These are phyloP conservation scores for Vicia sativa DNA, from an alignment of 306 rosid genomes.

Conservation along the genomic window DNA sequence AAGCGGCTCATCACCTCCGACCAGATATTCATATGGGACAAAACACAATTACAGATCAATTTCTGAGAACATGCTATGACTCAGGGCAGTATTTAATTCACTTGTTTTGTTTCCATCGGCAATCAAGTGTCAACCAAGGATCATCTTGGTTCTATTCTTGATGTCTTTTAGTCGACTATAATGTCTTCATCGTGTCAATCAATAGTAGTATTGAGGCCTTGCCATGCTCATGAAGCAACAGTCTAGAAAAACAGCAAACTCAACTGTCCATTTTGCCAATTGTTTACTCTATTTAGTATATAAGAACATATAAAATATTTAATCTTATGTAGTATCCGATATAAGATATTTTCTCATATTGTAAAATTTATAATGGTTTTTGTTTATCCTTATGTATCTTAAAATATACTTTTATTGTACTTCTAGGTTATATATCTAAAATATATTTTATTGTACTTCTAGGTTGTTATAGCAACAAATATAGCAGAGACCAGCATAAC, in stretches of 20 bases:
- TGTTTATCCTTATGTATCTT: slow-evolving; percentile 7
- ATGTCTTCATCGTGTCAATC: not conserved
- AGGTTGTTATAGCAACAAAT: slow-evolving; percentile 94
- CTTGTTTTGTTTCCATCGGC: not conserved
- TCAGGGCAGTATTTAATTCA: not conserved
- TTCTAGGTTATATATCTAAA: slow-evolving; percentile 51
- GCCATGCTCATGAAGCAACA: slow-evolving; percentile 1
- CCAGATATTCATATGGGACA: too few species aligned
- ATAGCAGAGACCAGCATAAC: slow-evolving; percentile 99
- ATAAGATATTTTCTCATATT: not conserved
- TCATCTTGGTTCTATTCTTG: not conserved
- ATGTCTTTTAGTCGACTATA: not conserved
- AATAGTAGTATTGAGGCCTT: not conserved
- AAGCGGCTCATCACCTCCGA: too few species aligned
- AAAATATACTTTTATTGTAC: slow-evolving; percentile 34
- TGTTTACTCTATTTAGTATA: slow-evolving; percentile 1
- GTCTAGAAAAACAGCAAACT: not conserved
- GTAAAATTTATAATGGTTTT: slow-evolving; percentile 6
- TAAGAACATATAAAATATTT: not conserved
- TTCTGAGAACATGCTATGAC: too few species aligned
- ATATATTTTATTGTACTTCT: slow-evolving; percentile 40
- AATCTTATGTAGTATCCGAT: not conserved
- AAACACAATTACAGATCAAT: too few species aligned
- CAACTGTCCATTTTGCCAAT: not conserved
- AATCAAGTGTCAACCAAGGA: not conserved